phyloP scores from a whole-genome alignment of 2,329 filamentous ascomycete species.

The Pseudocercospora musae region DNA sequence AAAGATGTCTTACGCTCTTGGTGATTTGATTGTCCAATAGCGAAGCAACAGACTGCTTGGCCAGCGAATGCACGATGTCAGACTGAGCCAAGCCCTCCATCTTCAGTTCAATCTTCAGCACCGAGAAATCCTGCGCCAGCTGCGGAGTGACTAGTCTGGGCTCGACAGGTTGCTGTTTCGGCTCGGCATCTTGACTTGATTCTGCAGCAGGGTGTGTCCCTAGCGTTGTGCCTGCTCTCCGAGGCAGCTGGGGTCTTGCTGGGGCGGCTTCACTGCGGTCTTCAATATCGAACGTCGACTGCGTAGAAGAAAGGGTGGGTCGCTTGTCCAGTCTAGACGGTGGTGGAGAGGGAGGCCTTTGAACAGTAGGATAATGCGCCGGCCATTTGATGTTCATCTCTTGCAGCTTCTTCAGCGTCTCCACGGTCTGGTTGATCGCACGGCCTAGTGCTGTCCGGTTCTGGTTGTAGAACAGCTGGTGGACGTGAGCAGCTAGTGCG shows the following conservation, averaged over 20 bases:
- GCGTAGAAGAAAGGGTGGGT: slow-evolving; percentile 62
- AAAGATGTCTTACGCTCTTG: slow-evolving; percentile 86
- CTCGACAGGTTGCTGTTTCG: slow-evolving; percentile 64
- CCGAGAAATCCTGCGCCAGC: slow-evolving; percentile 92
- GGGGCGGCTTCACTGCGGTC: slow-evolving; percentile 35
- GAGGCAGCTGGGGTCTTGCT: slow-evolving; percentile 52
- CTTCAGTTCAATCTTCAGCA: slow-evolving; percentile 91
- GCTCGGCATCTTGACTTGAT: slow-evolving; percentile 55
- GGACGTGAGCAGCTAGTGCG: slow-evolving; percentile 74
- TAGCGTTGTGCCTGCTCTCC: slow-evolving; percentile 70
- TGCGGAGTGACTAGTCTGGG: slow-evolving; percentile 86
- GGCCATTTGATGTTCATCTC: slow-evolving; percentile 91
- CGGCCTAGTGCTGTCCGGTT: slow-evolving; percentile 84
- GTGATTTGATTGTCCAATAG: slow-evolving; percentile 91
- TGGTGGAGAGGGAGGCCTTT: slow-evolving; percentile 52
- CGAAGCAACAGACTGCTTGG: slow-evolving; percentile 86
- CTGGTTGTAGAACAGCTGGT: slow-evolving; percentile 92
- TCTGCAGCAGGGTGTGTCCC: slow-evolving; percentile 59
- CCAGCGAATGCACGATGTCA: slow-evolving; percentile 89
- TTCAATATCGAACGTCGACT: slow-evolving; percentile 56
- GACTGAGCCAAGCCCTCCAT: slow-evolving; percentile 80
- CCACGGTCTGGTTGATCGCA: slow-evolving; percentile 81
- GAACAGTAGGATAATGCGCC: slow-evolving; percentile 86
- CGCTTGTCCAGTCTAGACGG: slow-evolving; percentile 52
- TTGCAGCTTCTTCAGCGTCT: slow-evolving; percentile 77